Percentiles rank a stretch among this genome's conserved stretches.
Conservation (phyloP, 306 rosid genomes). For the Dalbergia oliveri region DNA sequence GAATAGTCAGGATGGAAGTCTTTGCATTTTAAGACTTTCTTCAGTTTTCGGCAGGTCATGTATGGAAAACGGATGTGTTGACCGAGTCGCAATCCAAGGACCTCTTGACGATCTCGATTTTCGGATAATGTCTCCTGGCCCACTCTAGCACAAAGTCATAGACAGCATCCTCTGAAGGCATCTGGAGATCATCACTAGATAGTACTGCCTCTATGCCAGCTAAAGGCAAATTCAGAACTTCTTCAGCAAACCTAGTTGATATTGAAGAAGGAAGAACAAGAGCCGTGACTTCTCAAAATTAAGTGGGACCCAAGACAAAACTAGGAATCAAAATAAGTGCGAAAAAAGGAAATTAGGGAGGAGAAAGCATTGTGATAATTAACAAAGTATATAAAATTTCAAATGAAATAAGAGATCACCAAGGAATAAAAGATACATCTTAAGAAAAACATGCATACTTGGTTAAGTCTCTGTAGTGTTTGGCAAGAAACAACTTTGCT, state of each 20-base stretch:
- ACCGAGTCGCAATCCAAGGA: slow-evolving; percentile 55
- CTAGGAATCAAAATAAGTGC: background rate
- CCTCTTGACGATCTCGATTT: slow-evolving; percentile 49
- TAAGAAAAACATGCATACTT: slow-evolving; percentile 51
- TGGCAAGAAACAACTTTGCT: slow-evolving; percentile 60
- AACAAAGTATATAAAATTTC: background rate
- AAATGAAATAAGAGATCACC: background rate
- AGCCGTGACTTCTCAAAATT: background rate
- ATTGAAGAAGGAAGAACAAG: background rate
- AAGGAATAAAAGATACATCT: background rate
- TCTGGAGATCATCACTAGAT: slow-evolving; percentile 58
- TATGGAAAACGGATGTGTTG: slow-evolving; percentile 59
- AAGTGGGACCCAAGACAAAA: background rate
- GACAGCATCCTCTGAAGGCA: slow-evolving; percentile 60
- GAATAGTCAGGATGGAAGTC: slow-evolving; percentile 56
- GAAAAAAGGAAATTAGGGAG: background rate
- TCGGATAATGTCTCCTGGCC: slow-evolving; percentile 56
- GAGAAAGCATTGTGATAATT: background rate
- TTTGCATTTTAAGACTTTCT: slow-evolving; percentile 51
- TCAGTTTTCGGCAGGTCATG: slow-evolving; percentile 61
- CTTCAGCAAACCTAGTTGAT: slow-evolving; percentile 52
- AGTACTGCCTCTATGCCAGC: slow-evolving; percentile 62
- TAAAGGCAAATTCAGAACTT: slow-evolving; percentile 61
- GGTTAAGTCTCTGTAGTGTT: slow-evolving; percentile 53
- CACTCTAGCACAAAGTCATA: slow-evolving; percentile 59